These are phyloP conservation scores for Akanthomyces uredinophilus DNA, from an alignment of 2,329 filamentous ascomycete species.

Conservation along the genomic window DNA sequence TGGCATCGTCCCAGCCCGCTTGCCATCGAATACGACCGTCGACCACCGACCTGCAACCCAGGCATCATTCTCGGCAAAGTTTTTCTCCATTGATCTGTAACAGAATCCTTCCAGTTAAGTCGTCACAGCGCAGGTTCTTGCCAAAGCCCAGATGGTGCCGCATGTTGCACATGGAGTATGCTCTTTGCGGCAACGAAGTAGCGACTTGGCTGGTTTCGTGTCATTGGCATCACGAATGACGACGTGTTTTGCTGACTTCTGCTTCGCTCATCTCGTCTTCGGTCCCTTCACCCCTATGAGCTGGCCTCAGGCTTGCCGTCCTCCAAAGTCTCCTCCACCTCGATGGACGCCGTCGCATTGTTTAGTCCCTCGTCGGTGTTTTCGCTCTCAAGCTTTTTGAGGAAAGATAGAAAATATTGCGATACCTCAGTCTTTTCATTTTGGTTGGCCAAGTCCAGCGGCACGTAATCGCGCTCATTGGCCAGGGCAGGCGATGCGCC, in stretches of 20 bases:
- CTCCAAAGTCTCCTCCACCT: conserved; percentile 32
- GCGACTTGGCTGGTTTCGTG: no score
- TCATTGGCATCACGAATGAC: not conserved
- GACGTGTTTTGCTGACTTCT: not conserved
- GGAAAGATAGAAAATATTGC: conserved; percentile 52
- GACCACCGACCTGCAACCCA: not conserved
- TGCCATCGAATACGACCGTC: not conserved
- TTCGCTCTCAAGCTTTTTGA: conserved; percentile 42
- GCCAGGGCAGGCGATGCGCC: conserved; percentile 73
- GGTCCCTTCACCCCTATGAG: not conserved
- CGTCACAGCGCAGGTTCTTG: not conserved
- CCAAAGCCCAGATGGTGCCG: not conserved
- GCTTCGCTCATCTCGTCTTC: not conserved
- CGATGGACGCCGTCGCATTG: conserved; percentile 33
- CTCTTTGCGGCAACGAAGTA: not conserved
- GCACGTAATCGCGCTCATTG: conserved; percentile 80
- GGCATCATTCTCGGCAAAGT: not conserved
- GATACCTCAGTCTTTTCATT: conserved; percentile 63
- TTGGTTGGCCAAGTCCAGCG: conserved; percentile 68
- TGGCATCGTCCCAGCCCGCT: not conserved
- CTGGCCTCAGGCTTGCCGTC: conserved; percentile 7
- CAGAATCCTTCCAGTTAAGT: no score
- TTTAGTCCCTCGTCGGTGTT: conserved; percentile 42
- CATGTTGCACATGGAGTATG: not conserved
- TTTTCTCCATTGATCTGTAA: not conserved